Conservation (phyloP, 2,329 filamentous ascomycete species). For the Cordyceps cateniannulata region DNA sequence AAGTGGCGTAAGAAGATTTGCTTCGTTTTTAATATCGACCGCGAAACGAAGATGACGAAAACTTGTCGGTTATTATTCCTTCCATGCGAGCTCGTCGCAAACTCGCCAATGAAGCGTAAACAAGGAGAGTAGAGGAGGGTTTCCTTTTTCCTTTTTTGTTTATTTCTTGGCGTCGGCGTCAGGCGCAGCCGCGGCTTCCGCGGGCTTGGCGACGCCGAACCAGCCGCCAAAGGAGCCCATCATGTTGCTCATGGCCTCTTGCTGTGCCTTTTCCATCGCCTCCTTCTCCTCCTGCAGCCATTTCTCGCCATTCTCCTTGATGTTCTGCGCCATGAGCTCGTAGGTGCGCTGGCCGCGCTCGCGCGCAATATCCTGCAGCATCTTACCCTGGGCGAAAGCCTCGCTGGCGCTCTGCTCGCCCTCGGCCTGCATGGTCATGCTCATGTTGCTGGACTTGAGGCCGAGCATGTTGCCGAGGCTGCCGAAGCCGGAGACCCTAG, state of each 20-base stretch:
- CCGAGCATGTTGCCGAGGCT: conserved; percentile 68
- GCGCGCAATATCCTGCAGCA: conserved; percentile 89
- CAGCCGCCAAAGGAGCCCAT: conserved; percentile 59
- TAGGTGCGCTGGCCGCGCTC: conserved; percentile 90
- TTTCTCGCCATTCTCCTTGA: conserved; percentile 86
- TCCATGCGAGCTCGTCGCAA: background rate
- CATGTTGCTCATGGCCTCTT: conserved; percentile 90
- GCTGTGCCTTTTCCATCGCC: conserved; percentile 79
- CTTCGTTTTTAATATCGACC: background rate
- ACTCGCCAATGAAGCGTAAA: background rate
- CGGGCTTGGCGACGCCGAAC: conserved; percentile 22
- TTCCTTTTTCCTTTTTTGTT: background rate
- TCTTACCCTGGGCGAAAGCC: conserved; percentile 86
- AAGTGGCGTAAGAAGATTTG: background rate
- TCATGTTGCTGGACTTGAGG: conserved; percentile 64
- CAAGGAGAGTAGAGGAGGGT: background rate
- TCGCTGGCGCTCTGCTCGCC: conserved; percentile 67
- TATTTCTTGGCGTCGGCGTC: conserved; percentile 8
- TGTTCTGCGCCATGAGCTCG: conserved; percentile 81
- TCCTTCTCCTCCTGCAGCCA: conserved; percentile 93
- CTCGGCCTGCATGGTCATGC: conserved; percentile 45
- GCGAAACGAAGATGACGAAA: background rate
- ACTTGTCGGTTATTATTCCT: background rate
- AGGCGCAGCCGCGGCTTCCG: background rate
- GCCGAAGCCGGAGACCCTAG: conserved; percentile 54